Evolutionary conservation across 352 stramenopile species (phyloP).

Genomic region (Globisporangium carolinianum): DNA sequence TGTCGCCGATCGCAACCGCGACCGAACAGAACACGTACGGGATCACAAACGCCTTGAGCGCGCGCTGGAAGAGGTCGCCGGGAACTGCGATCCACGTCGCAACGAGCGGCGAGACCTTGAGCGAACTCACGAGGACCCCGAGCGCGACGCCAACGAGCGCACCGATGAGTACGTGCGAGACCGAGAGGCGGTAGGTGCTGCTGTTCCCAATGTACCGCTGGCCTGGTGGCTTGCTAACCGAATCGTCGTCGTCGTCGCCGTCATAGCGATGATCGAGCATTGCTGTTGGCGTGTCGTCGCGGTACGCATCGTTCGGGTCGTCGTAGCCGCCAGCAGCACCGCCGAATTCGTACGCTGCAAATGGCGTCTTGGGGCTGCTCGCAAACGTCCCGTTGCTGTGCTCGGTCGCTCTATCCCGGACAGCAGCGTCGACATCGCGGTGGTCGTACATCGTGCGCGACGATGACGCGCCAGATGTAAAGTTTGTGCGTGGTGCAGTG

Average conservation of each 20-base stretch:
- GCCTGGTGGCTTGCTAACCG: neutral
- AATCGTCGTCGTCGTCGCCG: constrained; percentile 4
- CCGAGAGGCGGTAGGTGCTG: constrained; percentile 41
- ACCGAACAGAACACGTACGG: constrained; percentile 81
- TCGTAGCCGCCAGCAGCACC: neutral
- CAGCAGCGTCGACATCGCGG: neutral
- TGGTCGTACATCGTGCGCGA: constrained; percentile 4
- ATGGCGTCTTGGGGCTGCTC: constrained; percentile 36
- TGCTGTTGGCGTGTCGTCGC: constrained; percentile 5
- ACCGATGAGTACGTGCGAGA: constrained; percentile 44
- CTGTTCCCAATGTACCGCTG: constrained; percentile 19
- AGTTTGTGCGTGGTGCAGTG: neutral
- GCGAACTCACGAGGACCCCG: constrained; percentile 35
- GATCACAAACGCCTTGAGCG: constrained; percentile 65
- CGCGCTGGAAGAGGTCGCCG: constrained; percentile 68
- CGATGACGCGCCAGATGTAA: neutral
- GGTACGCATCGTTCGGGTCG: constrained; percentile 4
- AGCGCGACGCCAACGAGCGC: constrained; percentile 41
- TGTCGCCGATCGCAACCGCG: constrained; percentile 65
- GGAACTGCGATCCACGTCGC: constrained; percentile 59
- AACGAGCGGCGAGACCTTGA: constrained; percentile 33
- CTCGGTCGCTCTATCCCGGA: neutral
- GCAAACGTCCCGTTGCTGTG: constrained; percentile 12
- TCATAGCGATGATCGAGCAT: constrained; percentile 5
- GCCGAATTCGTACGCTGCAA: constrained; percentile 19